Evolutionary conservation across 73 alveolate genomes (phyloP).

Genomic region (Tetrahymena borealis): DNA sequence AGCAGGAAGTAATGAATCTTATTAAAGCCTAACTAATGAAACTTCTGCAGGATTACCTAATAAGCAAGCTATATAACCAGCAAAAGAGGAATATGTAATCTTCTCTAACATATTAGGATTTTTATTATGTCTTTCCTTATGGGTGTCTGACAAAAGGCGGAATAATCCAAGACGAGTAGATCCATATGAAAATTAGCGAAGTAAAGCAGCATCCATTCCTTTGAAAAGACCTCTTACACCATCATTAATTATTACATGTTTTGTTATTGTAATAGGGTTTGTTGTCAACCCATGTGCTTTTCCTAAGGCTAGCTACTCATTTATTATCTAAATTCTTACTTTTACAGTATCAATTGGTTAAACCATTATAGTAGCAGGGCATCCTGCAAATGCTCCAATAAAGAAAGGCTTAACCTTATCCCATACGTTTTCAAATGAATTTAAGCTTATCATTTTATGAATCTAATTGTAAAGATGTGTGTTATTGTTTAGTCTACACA

Average conservation of each 20-base stretch:
- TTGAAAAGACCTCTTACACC: slow-evolving; percentile 61
- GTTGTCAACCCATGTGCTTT: slow-evolving; percentile 7
- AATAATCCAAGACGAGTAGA: slow-evolving; percentile 70
- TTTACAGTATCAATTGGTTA: slow-evolving; percentile 79
- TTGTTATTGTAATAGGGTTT: slow-evolving; percentile 62
- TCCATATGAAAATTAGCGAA: slow-evolving; percentile 68
- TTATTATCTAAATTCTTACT: slow-evolving; percentile 66
- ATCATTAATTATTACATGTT: slow-evolving; percentile 35
- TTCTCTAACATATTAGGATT: slow-evolving; percentile 48
- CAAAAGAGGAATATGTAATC: slow-evolving; percentile 45
- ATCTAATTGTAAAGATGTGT: no score
- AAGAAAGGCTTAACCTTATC: slow-evolving; percentile 48
- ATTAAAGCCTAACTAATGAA: slow-evolving; percentile 64
- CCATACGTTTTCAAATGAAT: neutral
- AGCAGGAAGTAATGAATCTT: slow-evolving; percentile 69
- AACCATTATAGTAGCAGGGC: slow-evolving; percentile 56
- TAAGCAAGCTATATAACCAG: slow-evolving; percentile 76
- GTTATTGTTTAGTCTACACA: no score
- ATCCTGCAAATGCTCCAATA: slow-evolving; percentile 75
- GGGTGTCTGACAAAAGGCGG: neutral
- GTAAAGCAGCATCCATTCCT: slow-evolving; percentile 67
- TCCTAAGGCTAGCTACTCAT: slow-evolving; percentile 50
- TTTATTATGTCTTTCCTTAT: neutral
- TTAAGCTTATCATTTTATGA: neutral
- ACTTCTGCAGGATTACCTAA: slow-evolving; percentile 85